A percentile compares a stretch with the other conserved stretches of the same genome.
phyloP scores from a whole-genome alignment of 768 basidiomycete species.

The Arthromyces matolae region DNA sequence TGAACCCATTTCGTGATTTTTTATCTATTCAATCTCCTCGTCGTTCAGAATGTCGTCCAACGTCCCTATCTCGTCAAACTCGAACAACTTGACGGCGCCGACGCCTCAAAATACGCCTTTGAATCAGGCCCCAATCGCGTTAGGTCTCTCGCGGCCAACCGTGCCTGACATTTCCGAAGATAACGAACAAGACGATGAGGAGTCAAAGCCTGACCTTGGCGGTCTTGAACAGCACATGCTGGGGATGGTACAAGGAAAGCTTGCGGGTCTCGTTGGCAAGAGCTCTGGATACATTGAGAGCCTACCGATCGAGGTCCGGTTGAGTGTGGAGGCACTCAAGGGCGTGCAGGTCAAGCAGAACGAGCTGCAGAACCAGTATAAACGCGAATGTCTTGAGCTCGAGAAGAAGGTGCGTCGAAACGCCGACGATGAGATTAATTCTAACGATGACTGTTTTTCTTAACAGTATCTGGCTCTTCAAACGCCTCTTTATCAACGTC shows the following conservation, averaged over 20 bases:
- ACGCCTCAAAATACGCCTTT: constrained; percentile 94
- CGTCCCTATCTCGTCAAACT: constrained; percentile 60
- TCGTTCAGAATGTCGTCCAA: constrained; percentile 58
- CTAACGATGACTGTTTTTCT: not conserved
- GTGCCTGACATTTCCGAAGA: constrained; percentile 87
- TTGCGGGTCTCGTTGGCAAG: constrained; percentile 81
- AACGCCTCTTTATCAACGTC: constrained; percentile 83
- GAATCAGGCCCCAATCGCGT: constrained; percentile 73
- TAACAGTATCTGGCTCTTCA: constrained; percentile 69
- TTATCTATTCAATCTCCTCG: constrained; percentile 16
- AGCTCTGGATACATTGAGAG: constrained; percentile 94
- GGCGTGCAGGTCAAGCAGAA: constrained; percentile 91
- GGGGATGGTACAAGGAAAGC: constrained; percentile 84
- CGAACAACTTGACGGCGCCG: constrained; percentile 81
- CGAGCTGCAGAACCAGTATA: constrained; percentile 90
- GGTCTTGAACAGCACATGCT: constrained; percentile 63
- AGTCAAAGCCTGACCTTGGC: constrained; percentile 35
- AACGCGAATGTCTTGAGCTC: constrained; percentile 89
- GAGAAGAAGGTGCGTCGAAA: constrained; percentile 79
- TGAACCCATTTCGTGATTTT: constrained; percentile 12
- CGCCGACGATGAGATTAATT: not conserved
- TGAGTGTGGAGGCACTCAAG: constrained; percentile 87
- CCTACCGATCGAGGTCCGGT: constrained; percentile 76
- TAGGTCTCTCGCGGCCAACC: constrained; percentile 79
- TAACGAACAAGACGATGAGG: constrained; percentile 65